Base-by-base conservation (phyloP, 441 rosid species). In the Eruca vesicaria region DNA sequence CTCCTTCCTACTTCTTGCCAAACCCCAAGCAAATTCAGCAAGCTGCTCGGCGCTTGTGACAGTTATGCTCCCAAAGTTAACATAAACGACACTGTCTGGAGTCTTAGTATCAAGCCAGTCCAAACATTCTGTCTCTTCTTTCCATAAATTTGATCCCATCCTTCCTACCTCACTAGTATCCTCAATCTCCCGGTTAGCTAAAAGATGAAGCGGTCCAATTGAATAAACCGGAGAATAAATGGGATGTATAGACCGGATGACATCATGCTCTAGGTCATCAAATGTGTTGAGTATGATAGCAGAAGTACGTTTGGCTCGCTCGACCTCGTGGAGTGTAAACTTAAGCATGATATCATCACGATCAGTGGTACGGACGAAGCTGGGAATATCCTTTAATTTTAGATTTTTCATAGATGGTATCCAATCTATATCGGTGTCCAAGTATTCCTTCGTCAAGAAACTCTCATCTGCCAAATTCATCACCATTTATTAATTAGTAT, bases 61-160 rank as follows among this genome's bases (percentile, higher is more conserved):
- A 1, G 83, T 69, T 43, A 83, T 67, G 68, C 88, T 83, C 12
- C 88, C 84, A 0, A 83, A 85, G 43, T 83, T 85, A 14, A 79
- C 83, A 20, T 81, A 83, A 14, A 81, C 68, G 5, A 83, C 82
- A 0, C 83, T 79, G 38, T 78, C 45, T 57, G 16, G 62, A 7
- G 53, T 8, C 41, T 79, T 81, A 0, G 78, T 71, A 29, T 85
- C 73, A 0, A 85, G 80, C 86, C 88, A 85, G 20, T 43, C 53
- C 7, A 81, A 20, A 65, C 85, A 79, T 29, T 77, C 66, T 0
- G 66, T 41, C 5, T 83, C 80, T 52, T 83, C 86, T 60, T 23
- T 79, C 86, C 85, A 85, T 5, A 83, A 38, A 68, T 78, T 85
- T 0, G 77, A 68, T 16, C 55, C 78, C 6, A 79, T 55, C 18